Evolutionary conservation across 192 early-diverging fungal genomes (phyloP).

Genomic region (Oehlia diaphana): DNA sequence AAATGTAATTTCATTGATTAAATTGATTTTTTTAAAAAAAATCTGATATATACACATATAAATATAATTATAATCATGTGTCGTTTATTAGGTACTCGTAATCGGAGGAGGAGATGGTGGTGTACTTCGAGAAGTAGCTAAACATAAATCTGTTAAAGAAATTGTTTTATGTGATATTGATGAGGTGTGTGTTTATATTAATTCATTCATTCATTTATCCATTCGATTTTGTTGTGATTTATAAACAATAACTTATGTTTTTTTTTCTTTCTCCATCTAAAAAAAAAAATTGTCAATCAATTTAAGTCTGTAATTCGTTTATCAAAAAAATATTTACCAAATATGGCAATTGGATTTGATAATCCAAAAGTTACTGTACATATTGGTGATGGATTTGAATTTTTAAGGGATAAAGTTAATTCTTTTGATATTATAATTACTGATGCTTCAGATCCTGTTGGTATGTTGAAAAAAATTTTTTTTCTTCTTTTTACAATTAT

Average conservation of each 20-base stretch:
- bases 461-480: constrained; percentile 34
- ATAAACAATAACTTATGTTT: too few species aligned
- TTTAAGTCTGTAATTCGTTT: constrained; percentile 75
- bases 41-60: too few species aligned
- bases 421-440: constrained; percentile 98
- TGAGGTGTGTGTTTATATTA: constrained; percentile 54
- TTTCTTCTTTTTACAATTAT: neutral
- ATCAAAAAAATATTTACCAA: constrained; percentile 91
- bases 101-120: constrained; percentile 99
- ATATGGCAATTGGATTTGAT: constrained; percentile 89
- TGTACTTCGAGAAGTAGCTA: constrained; percentile 96
- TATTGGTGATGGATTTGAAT: constrained; percentile 96
- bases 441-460: constrained; percentile 96
- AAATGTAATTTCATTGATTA: constrained; percentile 53
- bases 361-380: constrained; percentile 94
- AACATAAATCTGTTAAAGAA: constrained; percentile 91
- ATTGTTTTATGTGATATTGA: constrained; percentile 97
- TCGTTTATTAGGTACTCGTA: constrained; percentile 74
- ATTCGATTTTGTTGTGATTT: neutral
- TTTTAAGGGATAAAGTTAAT: constrained; percentile 83
- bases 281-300: too few species aligned
- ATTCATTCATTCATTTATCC: neutral
- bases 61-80: neutral
- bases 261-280: too few species aligned
- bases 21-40: neutral